Base-by-base conservation (phyloP, 2,329 filamentous ascomycete genomes). In the Cercospora zeina region DNA sequence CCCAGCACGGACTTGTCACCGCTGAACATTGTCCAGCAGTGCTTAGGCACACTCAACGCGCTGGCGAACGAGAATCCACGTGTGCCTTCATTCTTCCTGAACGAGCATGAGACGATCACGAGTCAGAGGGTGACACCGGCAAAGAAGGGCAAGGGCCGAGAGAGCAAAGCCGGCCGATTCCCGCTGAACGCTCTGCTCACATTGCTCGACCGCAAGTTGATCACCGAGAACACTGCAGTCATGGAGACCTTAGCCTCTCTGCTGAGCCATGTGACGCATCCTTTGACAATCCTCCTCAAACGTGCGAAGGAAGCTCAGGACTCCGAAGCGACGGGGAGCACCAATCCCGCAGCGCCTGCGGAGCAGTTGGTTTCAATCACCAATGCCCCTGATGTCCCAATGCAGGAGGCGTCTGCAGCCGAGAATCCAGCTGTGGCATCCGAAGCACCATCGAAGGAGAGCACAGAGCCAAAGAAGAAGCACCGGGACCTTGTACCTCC, bases 191-290 rank as follows among this genome's bases (percentile, higher is more conserved):
- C 93, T 13, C 80, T 99, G 31, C 82, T 99, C 51, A 88, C 87
- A 64, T 83, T 99, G 4, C 83, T 99, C 21, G 95, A 97, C 73
- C 89, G 95, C n/a, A 90, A 92, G 67, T 82, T 97, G 64, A 93
- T 99, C 67, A 96, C 96, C 79, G 95, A 99, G 77, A 99, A 92
- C 77, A 93, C 93, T n/a, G 84, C 88, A 6, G 93, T 96, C 61
- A 97, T 99, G 93, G 93, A 96, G 70, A 88, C 92, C 65, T 83
- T 99, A 27, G 95, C 95, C 1, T 87, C 89, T 66, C 80, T 99
- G 31, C 83, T 99, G 27, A 93, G 91, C 74, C 88, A 89, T 67
- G 91, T 97, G 60, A 99, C 95, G 0, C 83, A 89, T 61, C 95
- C 95, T 10, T 82, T 99, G 27, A 90, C 90, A 65, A 86, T 88